Base-by-base conservation (phyloP, 2,329 filamentous ascomycete genomes). In the Penicillium thymicola region DNA sequence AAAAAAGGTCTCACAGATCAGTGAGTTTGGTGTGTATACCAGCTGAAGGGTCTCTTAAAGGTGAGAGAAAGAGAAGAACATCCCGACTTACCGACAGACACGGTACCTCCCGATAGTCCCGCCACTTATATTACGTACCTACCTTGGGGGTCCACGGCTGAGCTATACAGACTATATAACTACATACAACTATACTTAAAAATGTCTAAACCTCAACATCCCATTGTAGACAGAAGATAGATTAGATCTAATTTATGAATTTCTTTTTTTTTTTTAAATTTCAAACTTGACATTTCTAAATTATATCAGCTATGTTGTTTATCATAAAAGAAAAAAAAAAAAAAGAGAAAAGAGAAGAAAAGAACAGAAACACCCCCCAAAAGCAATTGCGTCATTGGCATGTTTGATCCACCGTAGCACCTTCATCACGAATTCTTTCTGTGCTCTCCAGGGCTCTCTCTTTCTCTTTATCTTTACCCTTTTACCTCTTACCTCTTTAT, bases 51-150 rank as follows among this genome's bases (percentile, higher is more conserved):
- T 30, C 18, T 41, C 27, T 10, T 10, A 34, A 11, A 11, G 40
- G 43, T 21, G 32, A 44, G 32, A 40, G 50, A 37, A 55, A 58
- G 49, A 58, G 38, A 57, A 57, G 59, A 59, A 60, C 21, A 36
- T 51, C 44, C 63, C 63, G 63, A 65, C 36, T 49, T 65, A 28
- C 59, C 62, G 59, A 59, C 50, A 40, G 42, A 52, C 51, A 62
- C 64, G 64, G 62, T 65, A 60, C 61, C 59, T 65, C 53, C 64
- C 62, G 64, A 65, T 43, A 41, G 55, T 48, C 47, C 54, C 54
- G 51, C 30, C 45, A 55, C 49, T 53, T 47, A 25, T 10, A 43
- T 50, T 54, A 42, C 52, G 46, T 43, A 50, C 44, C 36, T 49
- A 30, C 42, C 38, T 36, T 25, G 23, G 40, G 40, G 40, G 14